Conservation (phyloP, 1,284 basidiomycete species). For the Sporisorium graminicola region DNA sequence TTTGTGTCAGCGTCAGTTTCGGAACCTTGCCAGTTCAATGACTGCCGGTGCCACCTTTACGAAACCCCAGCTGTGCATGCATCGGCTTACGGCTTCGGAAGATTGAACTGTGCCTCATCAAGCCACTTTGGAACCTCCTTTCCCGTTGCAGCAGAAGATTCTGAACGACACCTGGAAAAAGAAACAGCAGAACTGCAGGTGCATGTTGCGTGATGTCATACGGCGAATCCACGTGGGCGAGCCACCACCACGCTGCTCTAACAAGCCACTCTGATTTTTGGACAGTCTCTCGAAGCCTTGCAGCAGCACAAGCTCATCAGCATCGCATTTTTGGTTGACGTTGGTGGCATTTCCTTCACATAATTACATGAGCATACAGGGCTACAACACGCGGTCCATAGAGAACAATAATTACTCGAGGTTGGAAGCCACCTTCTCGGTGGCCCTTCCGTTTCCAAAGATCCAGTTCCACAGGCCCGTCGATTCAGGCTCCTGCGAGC, state of each 20-base stretch:
- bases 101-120: neutral
- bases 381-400: neutral
- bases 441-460: slow-evolving; percentile 44
- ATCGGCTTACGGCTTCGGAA: neutral
- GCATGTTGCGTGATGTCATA: slow-evolving; percentile 20
- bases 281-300: no score
- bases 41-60: neutral
- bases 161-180: neutral
- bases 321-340: neutral
- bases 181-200: neutral
- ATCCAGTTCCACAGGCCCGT: slow-evolving; percentile 53
- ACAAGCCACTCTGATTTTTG: neutral
- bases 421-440: slow-evolving; percentile 48
- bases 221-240: slow-evolving; percentile 5
- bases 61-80: neutral
- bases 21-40: neutral
- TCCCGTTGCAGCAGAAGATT: neutral
- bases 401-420: slow-evolving; percentile 26
- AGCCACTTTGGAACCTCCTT: neutral
- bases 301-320: neutral
- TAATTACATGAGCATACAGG: neutral
- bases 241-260: neutral
- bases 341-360: slow-evolving; percentile 1
- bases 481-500: slow-evolving; percentile 32
- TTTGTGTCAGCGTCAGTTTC: neutral